Conservation (phyloP, 768 basidiomycete species). For the Russula olivacea region DNA sequence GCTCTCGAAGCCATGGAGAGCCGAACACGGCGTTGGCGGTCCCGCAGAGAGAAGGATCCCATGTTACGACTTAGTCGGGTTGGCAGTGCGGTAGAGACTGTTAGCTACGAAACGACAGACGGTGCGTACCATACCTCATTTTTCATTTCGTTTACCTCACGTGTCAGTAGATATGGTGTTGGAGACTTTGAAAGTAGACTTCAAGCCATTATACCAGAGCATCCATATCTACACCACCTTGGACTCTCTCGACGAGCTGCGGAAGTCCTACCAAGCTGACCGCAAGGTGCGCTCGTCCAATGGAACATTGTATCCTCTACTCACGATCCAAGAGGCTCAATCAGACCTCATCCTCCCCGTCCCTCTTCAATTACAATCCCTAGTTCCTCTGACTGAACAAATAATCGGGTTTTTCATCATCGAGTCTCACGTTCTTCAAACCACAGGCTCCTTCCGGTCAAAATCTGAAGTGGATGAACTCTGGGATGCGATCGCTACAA, state of each 20-base stretch:
- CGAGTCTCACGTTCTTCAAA: constrained; percentile 86
- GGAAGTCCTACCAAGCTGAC: constrained; percentile 93
- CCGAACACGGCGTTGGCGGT: constrained; percentile 76
- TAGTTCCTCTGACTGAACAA: constrained; percentile 80
- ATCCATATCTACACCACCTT: constrained; percentile 94
- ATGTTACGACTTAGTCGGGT: constrained; percentile 70
- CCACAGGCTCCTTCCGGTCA: constrained; percentile 85
- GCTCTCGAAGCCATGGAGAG: constrained; percentile 88
- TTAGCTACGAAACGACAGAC: constrained; percentile 90
- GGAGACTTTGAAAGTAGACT: constrained; percentile 83
- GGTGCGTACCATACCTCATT: constrained; percentile 48
- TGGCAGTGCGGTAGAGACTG: constrained; percentile 87
- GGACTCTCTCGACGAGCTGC: constrained; percentile 85
- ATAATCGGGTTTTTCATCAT: constrained; percentile 98
- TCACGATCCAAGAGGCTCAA: constrained; percentile 63
- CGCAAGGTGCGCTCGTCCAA: constrained; percentile 57
- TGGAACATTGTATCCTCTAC: background rate
- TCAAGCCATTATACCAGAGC: constrained; percentile 92
- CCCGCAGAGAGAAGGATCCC: constrained; percentile 77
- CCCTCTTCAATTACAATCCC: constrained; percentile 57
- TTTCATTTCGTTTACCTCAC: constrained; percentile 18
- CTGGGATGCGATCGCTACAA: constrained; percentile 80
- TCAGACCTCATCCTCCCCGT: constrained; percentile 88
- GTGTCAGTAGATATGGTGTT: constrained; percentile 68
- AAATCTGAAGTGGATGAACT: constrained; percentile 88